A percentile compares a stretch with the other conserved stretches of the same genome.
phyloP scores from a whole-genome alignment of 73 alveolate species.

The Uronychia setigera region DNA sequence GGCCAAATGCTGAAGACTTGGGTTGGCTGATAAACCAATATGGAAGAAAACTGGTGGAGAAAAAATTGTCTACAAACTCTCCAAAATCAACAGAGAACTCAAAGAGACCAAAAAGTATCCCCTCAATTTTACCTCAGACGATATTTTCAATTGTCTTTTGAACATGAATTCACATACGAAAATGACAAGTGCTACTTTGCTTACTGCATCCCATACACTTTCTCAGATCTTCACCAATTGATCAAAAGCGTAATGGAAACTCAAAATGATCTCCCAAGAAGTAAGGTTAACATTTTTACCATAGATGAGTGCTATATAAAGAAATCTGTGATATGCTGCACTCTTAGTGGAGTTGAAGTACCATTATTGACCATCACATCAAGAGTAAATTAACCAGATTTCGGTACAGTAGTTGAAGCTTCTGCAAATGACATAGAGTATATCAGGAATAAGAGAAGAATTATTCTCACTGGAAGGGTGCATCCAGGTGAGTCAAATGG shows the following conservation, averaged over 20 bases:
- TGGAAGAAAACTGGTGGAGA: not conserved
- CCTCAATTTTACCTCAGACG: not conserved
- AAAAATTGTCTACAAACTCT: not conserved
- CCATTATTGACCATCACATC: slow-evolving; percentile 50
- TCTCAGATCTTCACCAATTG: slow-evolving; percentile 4
- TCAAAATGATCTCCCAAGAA: slow-evolving; percentile 29
- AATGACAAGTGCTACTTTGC: slow-evolving; percentile 26
- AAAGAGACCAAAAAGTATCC: not conserved
- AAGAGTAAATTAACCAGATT: not conserved
- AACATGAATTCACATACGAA: slow-evolving; percentile 8
- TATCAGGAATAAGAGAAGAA: slow-evolving; percentile 60
- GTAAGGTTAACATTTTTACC: not conserved
- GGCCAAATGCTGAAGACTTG: not conserved
- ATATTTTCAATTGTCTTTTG: slow-evolving; percentile 15
- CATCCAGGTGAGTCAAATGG: slow-evolving; percentile 87
- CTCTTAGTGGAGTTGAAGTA: slow-evolving; percentile 58
- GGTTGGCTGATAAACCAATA: not conserved
- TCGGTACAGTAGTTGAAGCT: slow-evolving; percentile 1
- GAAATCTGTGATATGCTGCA: slow-evolving; percentile 35
- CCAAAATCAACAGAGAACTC: not conserved
- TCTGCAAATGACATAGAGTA: slow-evolving; percentile 13
- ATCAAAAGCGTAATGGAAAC: slow-evolving; percentile 8
- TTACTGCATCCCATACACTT: slow-evolving; percentile 25
- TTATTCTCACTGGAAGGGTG: slow-evolving; percentile 67
- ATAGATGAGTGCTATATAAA: not conserved